Evolutionary conservation across 179 eudicot genomes (phyloP).

Genomic region (Spinacia oleracea): DNA sequence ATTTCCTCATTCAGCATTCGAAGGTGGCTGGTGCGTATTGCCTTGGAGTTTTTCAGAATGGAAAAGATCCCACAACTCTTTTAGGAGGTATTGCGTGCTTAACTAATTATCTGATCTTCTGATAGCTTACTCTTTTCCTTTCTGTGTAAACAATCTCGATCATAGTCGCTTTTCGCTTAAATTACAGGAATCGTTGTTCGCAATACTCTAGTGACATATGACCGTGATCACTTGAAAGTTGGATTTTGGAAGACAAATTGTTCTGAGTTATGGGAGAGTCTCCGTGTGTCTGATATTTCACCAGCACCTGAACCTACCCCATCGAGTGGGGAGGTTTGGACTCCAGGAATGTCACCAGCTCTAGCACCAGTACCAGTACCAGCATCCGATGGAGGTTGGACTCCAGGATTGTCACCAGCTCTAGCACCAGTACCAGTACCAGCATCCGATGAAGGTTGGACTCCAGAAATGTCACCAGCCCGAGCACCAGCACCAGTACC

Average conservation of each 20-base stretch:
- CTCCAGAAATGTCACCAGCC: constrained; percentile 44
- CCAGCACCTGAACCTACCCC: constrained; percentile 32
- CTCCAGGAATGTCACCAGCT: constrained; percentile 44
- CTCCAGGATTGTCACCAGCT: constrained; percentile 44
- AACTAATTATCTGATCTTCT: constrained; percentile 1
- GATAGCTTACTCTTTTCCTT: constrained; percentile 8
- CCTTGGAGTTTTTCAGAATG: constrained; percentile 89
- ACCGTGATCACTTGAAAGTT: constrained; percentile 76
- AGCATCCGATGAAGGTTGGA: constrained; percentile 33
- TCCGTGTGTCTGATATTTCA: constrained; percentile 50
- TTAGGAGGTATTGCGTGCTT: constrained; percentile 71
- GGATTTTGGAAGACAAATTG: constrained; percentile 99
- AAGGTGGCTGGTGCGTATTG: constrained; percentile 92
- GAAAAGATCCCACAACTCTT: constrained; percentile 91
- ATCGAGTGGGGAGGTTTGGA: constrained; percentile 32
- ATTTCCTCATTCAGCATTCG: constrained; percentile 56
- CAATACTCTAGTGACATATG: constrained; percentile 89
- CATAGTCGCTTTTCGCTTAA: constrained; percentile 11
- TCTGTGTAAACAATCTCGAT: neutral
- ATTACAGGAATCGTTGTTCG: constrained; percentile 78
- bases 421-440: constrained; percentile 52
- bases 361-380: constrained; percentile 52
- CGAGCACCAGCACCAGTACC: constrained; percentile 52
- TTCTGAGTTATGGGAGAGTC: constrained; percentile 80
- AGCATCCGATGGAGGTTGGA: constrained; percentile 33